Evolutionary conservation across 2,329 filamentous ascomycete genomes (phyloP).

Genomic region (Myriosclerotinia curreyana): DNA sequence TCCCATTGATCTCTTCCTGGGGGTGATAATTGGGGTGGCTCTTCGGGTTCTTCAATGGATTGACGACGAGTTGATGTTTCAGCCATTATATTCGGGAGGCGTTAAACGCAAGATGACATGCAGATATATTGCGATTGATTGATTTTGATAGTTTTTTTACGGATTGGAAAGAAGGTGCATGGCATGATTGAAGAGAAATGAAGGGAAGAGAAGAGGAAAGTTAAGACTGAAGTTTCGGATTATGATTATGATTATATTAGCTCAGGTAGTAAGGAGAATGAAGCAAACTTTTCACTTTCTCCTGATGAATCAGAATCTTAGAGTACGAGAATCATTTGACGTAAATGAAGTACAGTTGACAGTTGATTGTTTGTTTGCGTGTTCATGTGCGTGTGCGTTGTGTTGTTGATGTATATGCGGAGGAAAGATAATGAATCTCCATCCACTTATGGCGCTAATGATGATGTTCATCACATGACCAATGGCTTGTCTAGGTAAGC

Average conservation of each 20-base stretch:
- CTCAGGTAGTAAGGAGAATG: not conserved
- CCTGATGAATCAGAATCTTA: not conserved
- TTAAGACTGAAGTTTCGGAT: not conserved
- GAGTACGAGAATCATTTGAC: conserved; percentile 4
- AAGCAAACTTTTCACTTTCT: not conserved
- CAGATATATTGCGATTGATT: not conserved
- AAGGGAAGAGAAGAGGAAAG: not conserved
- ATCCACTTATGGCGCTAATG: not conserved
- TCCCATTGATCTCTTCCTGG: conserved; percentile 31
- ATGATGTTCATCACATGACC: not conserved
- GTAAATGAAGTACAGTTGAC: not conserved
- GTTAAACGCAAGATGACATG: conserved; percentile 4
- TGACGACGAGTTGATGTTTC: conserved; percentile 13
- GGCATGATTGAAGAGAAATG: not conserved
- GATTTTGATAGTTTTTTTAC: not conserved
- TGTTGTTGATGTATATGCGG: not conserved
- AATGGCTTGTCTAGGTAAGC: not conserved
- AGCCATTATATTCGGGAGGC: conserved; percentile 12
- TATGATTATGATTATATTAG: not conserved
- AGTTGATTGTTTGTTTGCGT: not conserved
- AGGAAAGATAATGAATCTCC: not conserved
- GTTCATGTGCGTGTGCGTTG: too few relatives aligned
- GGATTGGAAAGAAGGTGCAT: not conserved
- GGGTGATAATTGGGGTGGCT: conserved; percentile 6
- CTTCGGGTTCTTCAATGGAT: conserved; percentile 21